Evolutionary conservation across 495 filamentous ascomycete genomes (phyloP).

Genomic region (Penicillium alfredii): DNA sequence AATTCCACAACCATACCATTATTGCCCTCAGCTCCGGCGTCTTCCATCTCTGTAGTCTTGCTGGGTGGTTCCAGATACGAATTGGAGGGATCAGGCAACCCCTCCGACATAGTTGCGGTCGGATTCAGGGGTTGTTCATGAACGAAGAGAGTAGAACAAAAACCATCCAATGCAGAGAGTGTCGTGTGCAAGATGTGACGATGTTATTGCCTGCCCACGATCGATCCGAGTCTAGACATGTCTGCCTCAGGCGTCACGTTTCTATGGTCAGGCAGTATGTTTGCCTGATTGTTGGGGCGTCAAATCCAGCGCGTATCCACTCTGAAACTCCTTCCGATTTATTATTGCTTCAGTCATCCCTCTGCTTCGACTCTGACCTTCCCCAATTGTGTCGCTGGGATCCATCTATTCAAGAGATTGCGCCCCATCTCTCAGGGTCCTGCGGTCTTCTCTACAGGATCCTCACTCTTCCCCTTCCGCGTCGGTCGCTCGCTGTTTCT

Average conservation of each 20-base stretch:
- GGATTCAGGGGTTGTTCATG: conserved; percentile 15
- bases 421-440: conserved; percentile 3
- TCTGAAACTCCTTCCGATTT: conserved; percentile 21
- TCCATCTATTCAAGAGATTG: conserved; percentile 9
- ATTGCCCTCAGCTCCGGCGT: conserved; percentile 79
- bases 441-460: conserved; percentile 15
- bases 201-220: conserved; percentile 28
- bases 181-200: conserved; percentile 22
- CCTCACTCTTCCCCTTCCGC: conserved; percentile 8
- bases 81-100: conserved; percentile 31
- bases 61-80: conserved; percentile 57
- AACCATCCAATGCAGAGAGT: conserved; percentile 14
- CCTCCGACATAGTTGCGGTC: conserved; percentile 37
- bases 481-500: conserved; percentile 15
- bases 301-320: conserved; percentile 7
- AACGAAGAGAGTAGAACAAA: conserved; percentile 12
- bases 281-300: conserved; percentile 11
- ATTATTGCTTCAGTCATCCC: conserved; percentile 17
- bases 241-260: conserved; percentile 27
- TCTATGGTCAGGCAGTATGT: neutral
- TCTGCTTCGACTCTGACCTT: conserved; percentile 2
- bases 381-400: conserved; percentile 2
- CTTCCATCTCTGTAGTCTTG: conserved; percentile 58
- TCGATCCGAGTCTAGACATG: conserved; percentile 34
- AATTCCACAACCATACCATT: conserved; percentile 50